Evolutionary conservation across 2,329 filamentous ascomycete genomes (phyloP).

Genomic region (Tolypocladium guangdongense): DNA sequence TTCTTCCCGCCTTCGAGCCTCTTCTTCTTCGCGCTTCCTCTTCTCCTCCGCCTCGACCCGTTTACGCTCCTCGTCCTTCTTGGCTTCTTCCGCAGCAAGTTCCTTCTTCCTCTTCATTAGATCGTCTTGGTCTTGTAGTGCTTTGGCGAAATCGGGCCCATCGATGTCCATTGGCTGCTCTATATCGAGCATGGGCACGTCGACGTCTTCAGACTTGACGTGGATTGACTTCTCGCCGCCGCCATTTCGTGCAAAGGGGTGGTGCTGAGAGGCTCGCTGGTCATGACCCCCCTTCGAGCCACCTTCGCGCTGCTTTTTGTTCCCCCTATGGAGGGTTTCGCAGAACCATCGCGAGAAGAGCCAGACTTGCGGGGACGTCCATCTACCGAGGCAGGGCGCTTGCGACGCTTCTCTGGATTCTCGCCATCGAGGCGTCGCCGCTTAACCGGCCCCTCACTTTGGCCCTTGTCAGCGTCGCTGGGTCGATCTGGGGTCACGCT

Average conservation of each 20-base stretch:
- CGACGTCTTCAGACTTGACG: constrained; percentile 45
- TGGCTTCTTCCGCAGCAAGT: constrained; percentile 21
- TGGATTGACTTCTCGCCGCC: constrained; percentile 38
- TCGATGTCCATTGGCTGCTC: constrained; percentile 18
- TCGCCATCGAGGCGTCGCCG: constrained; percentile 46
- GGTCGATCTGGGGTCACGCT: constrained; percentile 47
- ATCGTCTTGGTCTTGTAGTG: constrained; percentile 24
- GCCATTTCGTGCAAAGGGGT: constrained; percentile 28
- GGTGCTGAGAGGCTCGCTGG: constrained; percentile 25
- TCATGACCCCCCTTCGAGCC: constrained; percentile 25
- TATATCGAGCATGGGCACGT: constrained; percentile 45
- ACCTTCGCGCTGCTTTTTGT: constrained; percentile 31
- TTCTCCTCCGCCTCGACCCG: constrained; percentile 24
- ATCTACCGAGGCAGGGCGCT: constrained; percentile 33
- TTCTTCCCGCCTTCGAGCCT: constrained; percentile 17
- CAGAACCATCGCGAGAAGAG: constrained; percentile 26
- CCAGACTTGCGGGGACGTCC: constrained; percentile 32
- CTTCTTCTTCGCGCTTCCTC: constrained; percentile 21
- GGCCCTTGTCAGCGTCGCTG: constrained; percentile 42
- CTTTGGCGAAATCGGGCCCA: constrained; percentile 20
- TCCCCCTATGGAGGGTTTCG: constrained; percentile 21
- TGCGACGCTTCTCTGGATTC: constrained; percentile 35
- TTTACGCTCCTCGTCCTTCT: constrained; percentile 17
- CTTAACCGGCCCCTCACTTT: constrained; percentile 40
- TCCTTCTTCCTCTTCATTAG: constrained; percentile 18